Conservation (phyloP, 2,329 filamentous ascomycete genomes). For the Xylariaceae sp. region DNA sequence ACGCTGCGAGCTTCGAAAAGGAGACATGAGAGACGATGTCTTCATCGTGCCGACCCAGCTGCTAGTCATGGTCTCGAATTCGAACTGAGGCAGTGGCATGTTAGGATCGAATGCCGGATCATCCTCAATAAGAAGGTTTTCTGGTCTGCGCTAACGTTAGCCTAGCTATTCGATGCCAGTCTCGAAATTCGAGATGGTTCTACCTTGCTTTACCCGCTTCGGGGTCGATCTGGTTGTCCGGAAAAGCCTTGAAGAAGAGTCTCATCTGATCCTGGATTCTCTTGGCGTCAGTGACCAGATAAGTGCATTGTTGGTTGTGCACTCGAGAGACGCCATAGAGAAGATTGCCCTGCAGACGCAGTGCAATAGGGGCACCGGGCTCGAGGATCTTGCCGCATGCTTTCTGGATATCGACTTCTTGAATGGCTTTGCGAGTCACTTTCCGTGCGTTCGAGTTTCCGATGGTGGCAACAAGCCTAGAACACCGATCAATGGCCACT, state of each 20-base stretch:
- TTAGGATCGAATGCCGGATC: constrained; percentile 76
- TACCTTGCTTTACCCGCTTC: constrained; percentile 69
- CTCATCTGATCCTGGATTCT: constrained; percentile 69
- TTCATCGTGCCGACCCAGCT: constrained; percentile 27
- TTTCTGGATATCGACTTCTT: constrained; percentile 78
- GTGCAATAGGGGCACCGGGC: constrained; percentile 75
- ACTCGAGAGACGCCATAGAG: constrained; percentile 82
- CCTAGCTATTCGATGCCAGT: neutral
- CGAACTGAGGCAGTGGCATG: constrained; percentile 54
- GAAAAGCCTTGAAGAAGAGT: constrained; percentile 55
- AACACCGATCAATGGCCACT: neutral
- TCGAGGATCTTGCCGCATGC: constrained; percentile 85
- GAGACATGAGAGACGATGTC: constrained; percentile 31
- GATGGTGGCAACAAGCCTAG: constrained; percentile 85
- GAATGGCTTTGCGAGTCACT: constrained; percentile 78
- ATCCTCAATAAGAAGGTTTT: constrained; percentile 72
- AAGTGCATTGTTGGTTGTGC: constrained; percentile 80
- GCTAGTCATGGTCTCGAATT: constrained; percentile 42
- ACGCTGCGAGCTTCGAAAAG: constrained; percentile 20
- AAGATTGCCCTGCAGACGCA: constrained; percentile 84
- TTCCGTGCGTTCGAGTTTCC: constrained; percentile 66
- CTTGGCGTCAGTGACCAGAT: constrained; percentile 76
- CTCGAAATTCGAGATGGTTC: no score
- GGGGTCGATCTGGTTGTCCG: constrained; percentile 59
- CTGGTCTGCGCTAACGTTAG: constrained; percentile 48